These are phyloP conservation scores for Setaria viridis DNA, from an alignment of 202 grass and related monocot species.

Conservation along the genomic window DNA sequence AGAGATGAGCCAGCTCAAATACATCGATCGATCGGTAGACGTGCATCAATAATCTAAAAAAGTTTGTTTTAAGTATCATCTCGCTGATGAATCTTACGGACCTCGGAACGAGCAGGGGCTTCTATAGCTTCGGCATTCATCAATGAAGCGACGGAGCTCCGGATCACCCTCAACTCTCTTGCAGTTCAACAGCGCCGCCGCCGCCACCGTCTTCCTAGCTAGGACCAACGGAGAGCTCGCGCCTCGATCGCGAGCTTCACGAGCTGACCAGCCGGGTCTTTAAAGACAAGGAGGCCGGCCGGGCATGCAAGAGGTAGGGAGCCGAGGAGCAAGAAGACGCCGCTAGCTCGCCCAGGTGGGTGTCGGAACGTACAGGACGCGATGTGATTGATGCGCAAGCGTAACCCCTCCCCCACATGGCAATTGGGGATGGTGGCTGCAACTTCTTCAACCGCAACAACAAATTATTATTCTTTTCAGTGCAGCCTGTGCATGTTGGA, in stretches of 20 bases:
- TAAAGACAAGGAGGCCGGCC: conserved; percentile 37
- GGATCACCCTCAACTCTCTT: neutral
- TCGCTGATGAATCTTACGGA: neutral
- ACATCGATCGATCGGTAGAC: neutral
- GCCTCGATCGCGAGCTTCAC: conserved; percentile 10
- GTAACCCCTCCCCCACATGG: conserved; percentile 41
- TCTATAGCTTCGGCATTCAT: conserved; percentile 65
- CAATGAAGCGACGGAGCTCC: conserved; percentile 49
- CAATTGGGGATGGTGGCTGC: conserved; percentile 39
- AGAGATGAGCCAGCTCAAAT: neutral
- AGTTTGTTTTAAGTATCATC: neutral
- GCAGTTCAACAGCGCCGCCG: neutral
- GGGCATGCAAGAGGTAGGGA: neutral
- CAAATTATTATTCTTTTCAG: neutral
- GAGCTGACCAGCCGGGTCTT: conserved; percentile 25
- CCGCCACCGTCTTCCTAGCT: neutral
- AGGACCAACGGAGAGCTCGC: conserved; percentile 1
- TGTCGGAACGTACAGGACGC: conserved; percentile 8
- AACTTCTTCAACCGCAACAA: neutral
- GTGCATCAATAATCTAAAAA: neutral
- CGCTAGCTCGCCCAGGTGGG: conserved; percentile 29
- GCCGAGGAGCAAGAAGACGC: neutral
- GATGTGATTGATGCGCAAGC: conserved; percentile 35
- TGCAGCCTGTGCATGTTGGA: neutral
- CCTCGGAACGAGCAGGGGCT: conserved; percentile 40